Evolutionary conservation across 2,329 filamentous ascomycete genomes (phyloP).

Genomic region (Xylaria sp.): DNA sequence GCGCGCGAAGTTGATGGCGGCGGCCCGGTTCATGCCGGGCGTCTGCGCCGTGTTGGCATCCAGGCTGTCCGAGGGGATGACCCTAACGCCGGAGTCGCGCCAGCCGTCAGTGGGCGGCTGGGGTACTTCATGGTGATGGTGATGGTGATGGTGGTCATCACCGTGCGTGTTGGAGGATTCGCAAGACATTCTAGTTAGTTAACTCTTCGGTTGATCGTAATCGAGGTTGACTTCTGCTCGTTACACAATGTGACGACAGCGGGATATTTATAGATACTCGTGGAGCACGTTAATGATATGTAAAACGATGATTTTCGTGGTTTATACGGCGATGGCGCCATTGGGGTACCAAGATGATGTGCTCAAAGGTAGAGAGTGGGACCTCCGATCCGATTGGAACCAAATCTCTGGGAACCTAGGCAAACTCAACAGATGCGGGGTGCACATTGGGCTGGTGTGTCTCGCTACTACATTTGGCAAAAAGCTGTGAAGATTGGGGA

Average conservation of each 20-base stretch:
- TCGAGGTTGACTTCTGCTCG: no score
- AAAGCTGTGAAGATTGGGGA: not conserved
- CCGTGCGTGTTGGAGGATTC: constrained; percentile 1
- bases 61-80: constrained; percentile 44
- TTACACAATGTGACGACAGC: no score
- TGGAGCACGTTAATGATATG: not conserved
- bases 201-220: not conserved
- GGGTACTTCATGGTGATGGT: not conserved
- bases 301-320: not conserved
- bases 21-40: constrained; percentile 46
- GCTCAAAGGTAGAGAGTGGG: not conserved
- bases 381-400: not conserved
- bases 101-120: constrained; percentile 32
- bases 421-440: not conserved
- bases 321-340: not conserved
- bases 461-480: not conserved
- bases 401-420: not conserved
- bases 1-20: constrained; percentile 48
- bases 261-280: not conserved
- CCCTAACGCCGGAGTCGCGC: constrained; percentile 43
- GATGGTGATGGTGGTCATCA: no score
- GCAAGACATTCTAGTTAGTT: constrained; percentile 1
- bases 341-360: not conserved
- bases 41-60: constrained; percentile 47
- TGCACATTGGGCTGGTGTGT: not conserved